Percentiles rank a stretch among this genome's conserved stretches.
Evolutionary conservation across 2,329 filamentous ascomycete species (phyloP).

Genomic region (Gnomoniopsis smithogilvyi): DNA sequence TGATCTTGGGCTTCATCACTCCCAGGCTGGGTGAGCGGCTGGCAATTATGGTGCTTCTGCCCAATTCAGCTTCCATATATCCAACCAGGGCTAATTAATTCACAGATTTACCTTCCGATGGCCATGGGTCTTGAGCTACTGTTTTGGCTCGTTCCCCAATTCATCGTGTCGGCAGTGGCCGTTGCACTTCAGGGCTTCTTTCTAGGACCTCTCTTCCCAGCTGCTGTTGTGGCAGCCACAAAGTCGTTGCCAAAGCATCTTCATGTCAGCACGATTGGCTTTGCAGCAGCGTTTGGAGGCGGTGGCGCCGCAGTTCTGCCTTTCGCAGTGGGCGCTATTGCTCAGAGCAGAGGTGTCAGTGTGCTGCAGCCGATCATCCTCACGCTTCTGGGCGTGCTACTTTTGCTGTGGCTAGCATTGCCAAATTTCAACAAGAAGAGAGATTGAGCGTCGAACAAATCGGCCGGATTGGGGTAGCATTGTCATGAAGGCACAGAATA

Average conservation of each 20-base stretch:
- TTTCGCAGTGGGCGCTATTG: slow-evolving; percentile 64
- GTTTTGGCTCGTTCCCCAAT: slow-evolving; percentile 79
- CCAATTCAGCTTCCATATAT: not conserved
- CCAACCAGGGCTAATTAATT: slow-evolving; percentile 18
- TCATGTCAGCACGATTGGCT: slow-evolving; percentile 76
- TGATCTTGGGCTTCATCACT: slow-evolving; percentile 72
- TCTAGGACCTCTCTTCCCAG: slow-evolving; percentile 74
- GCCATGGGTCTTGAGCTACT: slow-evolving; percentile 66
- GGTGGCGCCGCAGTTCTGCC: slow-evolving; percentile 67
- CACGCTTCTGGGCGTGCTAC: slow-evolving; percentile 42
- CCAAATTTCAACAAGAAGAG: slow-evolving; percentile 38
- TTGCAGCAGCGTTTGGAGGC: slow-evolving; percentile 72
- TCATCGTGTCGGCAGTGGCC: slow-evolving; percentile 70
- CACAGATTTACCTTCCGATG: slow-evolving; percentile 59
- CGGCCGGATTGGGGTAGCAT: not conserved
- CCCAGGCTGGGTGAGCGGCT: slow-evolving; percentile 67
- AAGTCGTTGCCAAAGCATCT: slow-evolving; percentile 66
- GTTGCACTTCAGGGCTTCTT: slow-evolving; percentile 75
- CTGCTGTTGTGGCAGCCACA: slow-evolving; percentile 66
- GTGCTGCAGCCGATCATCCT: slow-evolving; percentile 56
- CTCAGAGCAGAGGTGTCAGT: slow-evolving; percentile 52
- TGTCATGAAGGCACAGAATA: no score
- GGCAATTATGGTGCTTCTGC: slow-evolving; percentile 37
- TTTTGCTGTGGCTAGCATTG: slow-evolving; percentile 44
- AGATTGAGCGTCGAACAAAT: slow-evolving; percentile 25